phyloP scores from a whole-genome alignment of 1,139 yeast species.

The Petasospora rhodanensis region DNA sequence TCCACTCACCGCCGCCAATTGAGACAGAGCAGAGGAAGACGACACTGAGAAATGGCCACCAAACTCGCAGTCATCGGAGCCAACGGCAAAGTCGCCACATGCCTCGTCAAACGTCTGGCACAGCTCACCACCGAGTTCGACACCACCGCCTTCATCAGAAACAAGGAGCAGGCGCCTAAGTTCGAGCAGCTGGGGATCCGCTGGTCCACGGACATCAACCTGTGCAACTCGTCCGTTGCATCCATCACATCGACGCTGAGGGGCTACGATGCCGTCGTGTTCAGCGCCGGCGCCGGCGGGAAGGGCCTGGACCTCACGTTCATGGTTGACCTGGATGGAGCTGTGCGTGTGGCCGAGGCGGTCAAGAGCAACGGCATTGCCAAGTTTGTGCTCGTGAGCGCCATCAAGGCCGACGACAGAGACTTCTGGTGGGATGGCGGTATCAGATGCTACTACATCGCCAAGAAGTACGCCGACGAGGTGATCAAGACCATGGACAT shows the following conservation, averaged over 20 bases:
- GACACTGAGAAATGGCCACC: background rate
- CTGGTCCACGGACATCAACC: slow-evolving; percentile 36
- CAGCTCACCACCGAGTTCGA: slow-evolving; percentile 26
- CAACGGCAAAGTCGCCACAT: slow-evolving; percentile 52
- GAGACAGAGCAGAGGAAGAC: too few relatives aligned
- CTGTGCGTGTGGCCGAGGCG: slow-evolving; percentile 56
- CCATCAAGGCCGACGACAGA: slow-evolving; percentile 48
- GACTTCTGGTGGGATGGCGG: slow-evolving; percentile 36
- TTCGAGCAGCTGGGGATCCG: slow-evolving; percentile 36
- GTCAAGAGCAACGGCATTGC: slow-evolving; percentile 40
- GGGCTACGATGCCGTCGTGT: slow-evolving; percentile 55
- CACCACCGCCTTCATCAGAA: slow-evolving; percentile 51
- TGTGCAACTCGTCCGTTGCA: slow-evolving; percentile 32
- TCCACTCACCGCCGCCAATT: too few relatives aligned
- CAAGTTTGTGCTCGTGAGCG: slow-evolving; percentile 54
- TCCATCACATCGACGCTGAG: slow-evolving; percentile 36
- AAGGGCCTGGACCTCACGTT: slow-evolving; percentile 42
- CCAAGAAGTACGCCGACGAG: slow-evolving; percentile 55
- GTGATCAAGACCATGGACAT: slow-evolving; percentile 38
- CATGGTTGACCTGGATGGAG: slow-evolving; percentile 59
- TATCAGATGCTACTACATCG: slow-evolving; percentile 41
- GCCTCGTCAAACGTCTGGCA: slow-evolving; percentile 16
- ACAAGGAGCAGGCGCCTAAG: slow-evolving; percentile 37
- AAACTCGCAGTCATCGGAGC: slow-evolving; percentile 55
- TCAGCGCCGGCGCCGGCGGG: slow-evolving; percentile 65